A percentile compares a stretch with the other conserved stretches of the same genome.
Evolutionary conservation across 441 rosid species (phyloP).

Genomic region (Bocquillonia castaneifolia): DNA sequence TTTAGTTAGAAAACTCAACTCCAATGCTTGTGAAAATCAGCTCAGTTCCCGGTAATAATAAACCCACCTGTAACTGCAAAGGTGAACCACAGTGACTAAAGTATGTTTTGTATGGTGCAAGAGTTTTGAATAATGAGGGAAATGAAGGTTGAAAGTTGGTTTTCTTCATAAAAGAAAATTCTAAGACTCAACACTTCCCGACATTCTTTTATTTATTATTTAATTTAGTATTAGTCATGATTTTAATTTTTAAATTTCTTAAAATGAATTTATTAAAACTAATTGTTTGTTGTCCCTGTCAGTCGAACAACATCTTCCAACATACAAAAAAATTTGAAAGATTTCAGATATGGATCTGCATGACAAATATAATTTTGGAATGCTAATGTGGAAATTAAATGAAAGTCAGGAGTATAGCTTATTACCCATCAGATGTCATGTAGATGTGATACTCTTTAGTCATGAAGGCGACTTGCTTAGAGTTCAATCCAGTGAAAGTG

Average conservation of each 20-base stretch:
- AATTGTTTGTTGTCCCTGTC: neutral
- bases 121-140: neutral
- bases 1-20: conserved; percentile 5
- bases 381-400: neutral
- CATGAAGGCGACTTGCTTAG: conserved; percentile 74
- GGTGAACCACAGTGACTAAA: neutral
- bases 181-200: neutral
- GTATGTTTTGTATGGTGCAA: no score
- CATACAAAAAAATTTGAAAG: no score
- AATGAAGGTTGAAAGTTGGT: neutral
- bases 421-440: conserved; percentile 93
- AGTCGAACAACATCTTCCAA: neutral
- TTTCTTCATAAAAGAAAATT: neutral
- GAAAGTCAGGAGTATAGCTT: neutral
- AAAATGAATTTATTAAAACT: no score
- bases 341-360: neutral
- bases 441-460: conserved; percentile 81
- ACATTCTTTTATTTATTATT: no score
- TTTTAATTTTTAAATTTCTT: neutral
- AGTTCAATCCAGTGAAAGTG: conserved; percentile 82
- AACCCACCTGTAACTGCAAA: neutral
- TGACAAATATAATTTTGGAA: neutral
- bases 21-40: neutral
- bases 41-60: neutral
- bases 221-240: no score